Conservation (phyloP, 208 protist species). For the Leishmania major region DNA sequence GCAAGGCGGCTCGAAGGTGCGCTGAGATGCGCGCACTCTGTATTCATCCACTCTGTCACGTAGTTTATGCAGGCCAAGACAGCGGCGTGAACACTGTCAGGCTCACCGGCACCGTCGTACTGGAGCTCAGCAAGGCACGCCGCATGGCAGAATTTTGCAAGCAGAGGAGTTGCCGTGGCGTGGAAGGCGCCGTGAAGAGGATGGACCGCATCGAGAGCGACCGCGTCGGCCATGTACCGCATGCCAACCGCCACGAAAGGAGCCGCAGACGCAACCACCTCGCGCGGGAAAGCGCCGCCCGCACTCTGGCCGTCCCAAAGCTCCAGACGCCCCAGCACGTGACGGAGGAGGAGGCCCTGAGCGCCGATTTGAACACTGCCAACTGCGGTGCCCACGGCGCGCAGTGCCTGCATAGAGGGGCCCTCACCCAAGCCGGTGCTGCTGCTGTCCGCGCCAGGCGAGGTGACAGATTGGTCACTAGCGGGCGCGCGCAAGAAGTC, state of each 20-base stretch:
- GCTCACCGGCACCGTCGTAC: slow-evolving; percentile 22
- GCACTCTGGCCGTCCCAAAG: background rate
- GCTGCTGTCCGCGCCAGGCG: background rate
- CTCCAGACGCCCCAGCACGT: background rate
- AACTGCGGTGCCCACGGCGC: slow-evolving; percentile 5
- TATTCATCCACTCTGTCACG: slow-evolving; percentile 11
- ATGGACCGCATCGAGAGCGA: slow-evolving; percentile 13
- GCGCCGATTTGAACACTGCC: slow-evolving; percentile 3
- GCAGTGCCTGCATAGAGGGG: slow-evolving; percentile 12
- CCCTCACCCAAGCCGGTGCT: slow-evolving; percentile 3
- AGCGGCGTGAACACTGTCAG: slow-evolving; percentile 25
- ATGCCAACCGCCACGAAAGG: slow-evolving; percentile 16
- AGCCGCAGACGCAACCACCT: background rate
- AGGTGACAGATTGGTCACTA: background rate
- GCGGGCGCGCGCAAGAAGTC: slow-evolving; percentile 4
- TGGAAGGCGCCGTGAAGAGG: slow-evolving; percentile 10
- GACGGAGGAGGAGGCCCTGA: slow-evolving; percentile 9
- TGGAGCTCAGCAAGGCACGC: slow-evolving; percentile 8
- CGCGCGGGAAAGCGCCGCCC: background rate
- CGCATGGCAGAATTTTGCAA: slow-evolving; percentile 8
- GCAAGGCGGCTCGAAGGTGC: background rate
- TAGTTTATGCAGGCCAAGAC: slow-evolving; percentile 23
- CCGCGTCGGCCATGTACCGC: slow-evolving; percentile 25
- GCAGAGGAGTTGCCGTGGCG: slow-evolving; percentile 10
- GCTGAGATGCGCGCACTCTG: background rate